phyloP scores from a whole-genome alignment of 441 rosid genomes.

The Eruca vesicaria region DNA sequence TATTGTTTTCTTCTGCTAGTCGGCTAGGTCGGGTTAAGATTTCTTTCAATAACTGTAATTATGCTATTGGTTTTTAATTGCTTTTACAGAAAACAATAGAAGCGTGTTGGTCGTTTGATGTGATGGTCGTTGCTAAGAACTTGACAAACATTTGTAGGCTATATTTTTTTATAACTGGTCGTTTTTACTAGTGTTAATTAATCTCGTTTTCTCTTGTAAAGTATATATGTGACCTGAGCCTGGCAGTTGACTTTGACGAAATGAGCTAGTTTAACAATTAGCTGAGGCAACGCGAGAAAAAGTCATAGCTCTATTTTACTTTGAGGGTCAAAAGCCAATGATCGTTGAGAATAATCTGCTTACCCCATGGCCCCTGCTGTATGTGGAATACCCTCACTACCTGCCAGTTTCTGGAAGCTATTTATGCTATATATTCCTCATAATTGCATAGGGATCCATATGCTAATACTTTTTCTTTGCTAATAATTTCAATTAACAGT shows the following conservation, averaged over 20 bases:
- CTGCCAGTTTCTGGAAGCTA: neutral
- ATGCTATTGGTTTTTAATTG: neutral
- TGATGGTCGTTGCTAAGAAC: neutral
- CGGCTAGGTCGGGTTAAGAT: neutral
- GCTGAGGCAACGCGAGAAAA: neutral
- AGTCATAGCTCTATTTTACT: neutral
- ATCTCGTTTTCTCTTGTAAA: neutral
- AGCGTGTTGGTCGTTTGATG: neutral
- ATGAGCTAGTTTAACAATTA: neutral
- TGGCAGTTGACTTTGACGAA: constrained; percentile 16
- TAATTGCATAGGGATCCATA: constrained; percentile 2
- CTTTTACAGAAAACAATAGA: neutral
- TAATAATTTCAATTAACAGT: neutral
- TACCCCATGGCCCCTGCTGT: neutral
- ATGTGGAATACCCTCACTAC: neutral
- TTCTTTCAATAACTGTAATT: neutral
- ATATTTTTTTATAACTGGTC: neutral
- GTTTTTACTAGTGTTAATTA: neutral
- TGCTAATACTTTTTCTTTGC: neutral
- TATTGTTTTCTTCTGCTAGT: neutral
- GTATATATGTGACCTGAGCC: neutral
- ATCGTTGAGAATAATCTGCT: neutral
- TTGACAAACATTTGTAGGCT: neutral
- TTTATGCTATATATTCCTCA: neutral
- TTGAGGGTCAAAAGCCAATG: neutral